These are phyloP conservation scores for Leucosporidium yakuticum DNA, from an alignment of 768 basidiomycete genomes.

Conservation along the genomic window DNA sequence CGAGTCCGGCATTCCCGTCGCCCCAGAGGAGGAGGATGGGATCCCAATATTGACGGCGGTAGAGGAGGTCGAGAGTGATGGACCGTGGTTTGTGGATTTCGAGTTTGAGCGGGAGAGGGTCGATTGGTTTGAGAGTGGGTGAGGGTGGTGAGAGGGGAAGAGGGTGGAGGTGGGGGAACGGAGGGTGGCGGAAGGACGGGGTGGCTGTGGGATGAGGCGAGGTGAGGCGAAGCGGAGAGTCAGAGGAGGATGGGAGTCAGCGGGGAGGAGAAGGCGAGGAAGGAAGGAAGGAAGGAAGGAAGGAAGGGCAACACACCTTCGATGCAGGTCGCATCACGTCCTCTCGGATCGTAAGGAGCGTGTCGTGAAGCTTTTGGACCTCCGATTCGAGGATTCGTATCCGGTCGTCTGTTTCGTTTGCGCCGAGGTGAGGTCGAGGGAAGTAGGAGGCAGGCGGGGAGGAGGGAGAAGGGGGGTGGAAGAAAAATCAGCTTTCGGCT, in stretches of 20 bases:
- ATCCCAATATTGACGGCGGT: background rate
- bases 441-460: too few relatives aligned
- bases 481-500: background rate
- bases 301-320: slow-evolving; percentile 13
- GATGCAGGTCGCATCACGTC: slow-evolving; percentile 25
- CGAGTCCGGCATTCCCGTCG: background rate
- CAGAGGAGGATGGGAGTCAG: slow-evolving; percentile 25
- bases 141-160: slow-evolving; percentile 27
- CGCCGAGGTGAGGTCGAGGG: too few relatives aligned
- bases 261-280: background rate
- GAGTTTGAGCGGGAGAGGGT: slow-evolving; percentile 15
- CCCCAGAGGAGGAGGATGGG: background rate
- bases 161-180: slow-evolving; percentile 28
- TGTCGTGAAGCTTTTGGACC: slow-evolving; percentile 62
- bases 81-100: slow-evolving; percentile 6
- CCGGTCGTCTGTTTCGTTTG: slow-evolving; percentile 54
- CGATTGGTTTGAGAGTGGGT: slow-evolving; percentile 29
- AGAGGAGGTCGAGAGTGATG: background rate
- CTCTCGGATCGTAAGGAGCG: slow-evolving; percentile 44
- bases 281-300: background rate
- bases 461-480: too few relatives aligned
- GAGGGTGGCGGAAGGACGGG: background rate
- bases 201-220: background rate
- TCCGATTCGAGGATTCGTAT: slow-evolving; percentile 68
- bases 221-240: slow-evolving; percentile 19